Percentiles rank a stretch among this genome's conserved stretches.
Conservation (phyloP, 2,329 filamentous ascomycete species). For the Colletotrichum simmondsii region DNA sequence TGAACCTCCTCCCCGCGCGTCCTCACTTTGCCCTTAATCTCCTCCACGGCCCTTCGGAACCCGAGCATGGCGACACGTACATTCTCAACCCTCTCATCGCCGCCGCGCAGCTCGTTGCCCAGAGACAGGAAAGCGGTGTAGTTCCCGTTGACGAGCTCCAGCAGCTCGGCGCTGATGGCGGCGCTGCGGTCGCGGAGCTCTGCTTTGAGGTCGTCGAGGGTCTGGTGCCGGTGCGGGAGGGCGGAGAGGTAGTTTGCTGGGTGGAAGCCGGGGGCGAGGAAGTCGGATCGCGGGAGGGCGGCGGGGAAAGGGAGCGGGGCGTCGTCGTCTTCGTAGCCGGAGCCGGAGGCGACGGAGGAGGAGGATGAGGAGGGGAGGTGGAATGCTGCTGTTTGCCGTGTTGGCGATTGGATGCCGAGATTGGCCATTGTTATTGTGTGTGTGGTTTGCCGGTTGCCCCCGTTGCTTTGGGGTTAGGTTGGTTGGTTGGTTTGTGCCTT, state of each 20-base stretch:
- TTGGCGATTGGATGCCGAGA: slow-evolving; percentile 37
- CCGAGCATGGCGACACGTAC: slow-evolving; percentile 87
- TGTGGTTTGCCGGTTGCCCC: background rate
- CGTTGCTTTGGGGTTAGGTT: slow-evolving; percentile 25
- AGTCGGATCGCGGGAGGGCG: slow-evolving; percentile 84
- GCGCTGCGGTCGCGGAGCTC: slow-evolving; percentile 86
- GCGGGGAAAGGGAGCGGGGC: slow-evolving; percentile 87
- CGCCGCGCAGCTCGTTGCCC: slow-evolving; percentile 83
- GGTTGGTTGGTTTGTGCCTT: slow-evolving; percentile 26
- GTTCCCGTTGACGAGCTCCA: slow-evolving; percentile 95
- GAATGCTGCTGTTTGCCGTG: slow-evolving; percentile 44
- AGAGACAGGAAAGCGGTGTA: slow-evolving; percentile 91
- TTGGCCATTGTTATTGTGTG: slow-evolving; percentile 38
- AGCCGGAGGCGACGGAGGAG: slow-evolving; percentile 45
- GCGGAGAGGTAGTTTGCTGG: slow-evolving; percentile 84
- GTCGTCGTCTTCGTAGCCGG: slow-evolving; percentile 60
- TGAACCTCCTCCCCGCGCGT: slow-evolving; percentile 72
- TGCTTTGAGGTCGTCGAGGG: slow-evolving; percentile 88
- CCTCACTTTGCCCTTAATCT: slow-evolving; percentile 74
- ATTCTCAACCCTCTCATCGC: slow-evolving; percentile 91
- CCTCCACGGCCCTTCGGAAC: slow-evolving; percentile 84
- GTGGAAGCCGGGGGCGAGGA: slow-evolving; percentile 81
- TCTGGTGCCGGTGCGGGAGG: slow-evolving; percentile 89
- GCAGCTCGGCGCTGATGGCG: slow-evolving; percentile 83
- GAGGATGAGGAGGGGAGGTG: slow-evolving; percentile 53